These are phyloP conservation scores for Parathielavia hyrcaniae DNA, from an alignment of 495 filamentous ascomycete genomes.

Conservation along the genomic window DNA sequence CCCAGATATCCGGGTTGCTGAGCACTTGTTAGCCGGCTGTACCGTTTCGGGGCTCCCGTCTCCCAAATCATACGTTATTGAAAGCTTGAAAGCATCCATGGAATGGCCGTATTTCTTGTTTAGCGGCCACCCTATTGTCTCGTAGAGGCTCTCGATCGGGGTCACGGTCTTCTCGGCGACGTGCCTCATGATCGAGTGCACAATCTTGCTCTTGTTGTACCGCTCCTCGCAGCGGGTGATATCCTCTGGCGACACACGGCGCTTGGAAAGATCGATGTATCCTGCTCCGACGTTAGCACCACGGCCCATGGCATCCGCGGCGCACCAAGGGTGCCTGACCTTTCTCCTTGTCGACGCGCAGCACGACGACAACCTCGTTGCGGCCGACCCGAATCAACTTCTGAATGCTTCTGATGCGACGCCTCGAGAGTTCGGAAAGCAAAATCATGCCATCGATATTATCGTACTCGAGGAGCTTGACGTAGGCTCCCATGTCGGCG, in stretches of 20 bases:
- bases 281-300: slow-evolving; percentile 41
- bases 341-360: slow-evolving; percentile 98
- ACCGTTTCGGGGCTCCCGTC: neutral
- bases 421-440: slow-evolving; percentile 87
- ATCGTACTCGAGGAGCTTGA: slow-evolving; percentile 98
- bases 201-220: slow-evolving; percentile 99
- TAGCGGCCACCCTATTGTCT: slow-evolving; percentile 91
- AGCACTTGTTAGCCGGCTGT: slow-evolving; percentile 4
- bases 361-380: slow-evolving; percentile 96
- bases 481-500: slow-evolving; percentile 98
- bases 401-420: slow-evolving; percentile 96
- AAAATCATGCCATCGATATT: slow-evolving; percentile 99
- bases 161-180: slow-evolving; percentile 94
- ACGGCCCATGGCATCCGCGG: slow-evolving; percentile 8
- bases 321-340: slow-evolving; percentile 36
- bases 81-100: slow-evolving; percentile 96
- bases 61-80: slow-evolving; percentile 70
- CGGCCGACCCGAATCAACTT: slow-evolving; percentile 96
- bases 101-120: slow-evolving; percentile 97
- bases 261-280: slow-evolving; percentile 98
- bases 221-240: slow-evolving; percentile 97
- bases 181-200: slow-evolving; percentile 95
- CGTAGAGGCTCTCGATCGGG: slow-evolving; percentile 87
- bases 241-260: slow-evolving; percentile 93
- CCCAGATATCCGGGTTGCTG: slow-evolving; percentile 94